Conservation (phyloP, 305 asterid genomes). For the Salvia sclarea region DNA sequence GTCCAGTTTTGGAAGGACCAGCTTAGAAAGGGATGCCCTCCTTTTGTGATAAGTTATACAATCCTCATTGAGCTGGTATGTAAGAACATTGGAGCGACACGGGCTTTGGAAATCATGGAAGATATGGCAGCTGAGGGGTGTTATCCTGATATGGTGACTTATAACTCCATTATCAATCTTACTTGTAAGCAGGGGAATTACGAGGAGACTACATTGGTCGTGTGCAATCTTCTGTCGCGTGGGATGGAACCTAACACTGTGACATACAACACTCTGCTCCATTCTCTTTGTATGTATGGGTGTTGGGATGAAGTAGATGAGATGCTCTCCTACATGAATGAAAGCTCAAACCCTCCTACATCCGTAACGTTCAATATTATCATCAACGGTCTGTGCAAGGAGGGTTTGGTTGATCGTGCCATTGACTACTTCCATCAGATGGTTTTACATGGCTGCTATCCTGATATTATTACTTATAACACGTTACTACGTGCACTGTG, state of each 20-base stretch:
- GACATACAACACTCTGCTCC: slow-evolving; percentile 79
- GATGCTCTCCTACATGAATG: slow-evolving; percentile 61
- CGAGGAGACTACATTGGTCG: slow-evolving; percentile 50
- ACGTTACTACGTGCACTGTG: slow-evolving; percentile 71
- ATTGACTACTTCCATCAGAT: slow-evolving; percentile 63
- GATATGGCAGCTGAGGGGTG: slow-evolving; percentile 82
- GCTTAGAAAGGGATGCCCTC: slow-evolving; percentile 80
- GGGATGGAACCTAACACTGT: slow-evolving; percentile 75
- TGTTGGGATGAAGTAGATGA: slow-evolving; percentile 71
- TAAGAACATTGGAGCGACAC: slow-evolving; percentile 57
- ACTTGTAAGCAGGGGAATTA: slow-evolving; percentile 64
- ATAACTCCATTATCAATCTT: slow-evolving; percentile 68
- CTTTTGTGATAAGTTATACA: slow-evolving; percentile 65
- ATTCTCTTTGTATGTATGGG: slow-evolving; percentile 60
- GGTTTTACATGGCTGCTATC: slow-evolving; percentile 52
- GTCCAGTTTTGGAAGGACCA: slow-evolving; percentile 76
- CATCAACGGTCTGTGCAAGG: slow-evolving; percentile 78
- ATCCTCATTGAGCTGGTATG: slow-evolving; percentile 70
- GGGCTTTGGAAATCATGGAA: slow-evolving; percentile 76
- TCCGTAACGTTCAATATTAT: slow-evolving; percentile 71
- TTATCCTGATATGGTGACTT: slow-evolving; percentile 80
- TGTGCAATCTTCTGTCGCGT: slow-evolving; percentile 55
- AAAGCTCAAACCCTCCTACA: slow-evolving; percentile 60
- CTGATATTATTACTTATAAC: slow-evolving; percentile 82
- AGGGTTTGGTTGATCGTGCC: slow-evolving; percentile 69